Base-by-base conservation (phyloP, 2,329 filamentous ascomycete species). In the Verticillium longisporum region DNA sequence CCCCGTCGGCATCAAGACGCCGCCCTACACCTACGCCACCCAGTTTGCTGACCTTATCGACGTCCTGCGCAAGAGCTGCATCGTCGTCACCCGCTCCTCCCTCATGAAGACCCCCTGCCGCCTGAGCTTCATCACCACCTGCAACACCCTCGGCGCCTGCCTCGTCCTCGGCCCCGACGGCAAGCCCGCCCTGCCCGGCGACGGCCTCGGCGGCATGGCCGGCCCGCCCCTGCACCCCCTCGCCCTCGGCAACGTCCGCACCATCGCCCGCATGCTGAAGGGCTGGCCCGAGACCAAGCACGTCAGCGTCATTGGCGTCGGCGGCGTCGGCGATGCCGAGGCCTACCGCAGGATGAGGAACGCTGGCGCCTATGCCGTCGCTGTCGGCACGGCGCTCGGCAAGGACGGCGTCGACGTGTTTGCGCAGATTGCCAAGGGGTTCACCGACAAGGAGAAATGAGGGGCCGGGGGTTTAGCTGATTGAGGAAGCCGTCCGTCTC, bases 181-280 rank as follows among this genome's bases (percentile, higher is more conserved):
- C 21, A 54, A 18, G 41, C 41, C 14, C 57, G 33, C 32, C 57
- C 83, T 86, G 1, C 83, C 82, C 0, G 79, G 77, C 3, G 74
- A 71, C 0, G 88, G 88, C 0, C 78, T 90, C 3, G 90, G 90
- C 0, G 90, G 90, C 0, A 78, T 93, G 74, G 90, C 88, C 0
- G 90, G 90, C 0, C 81, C 88, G 11, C 82, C 88, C 18, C 74
- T 94, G 54, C 90, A 93, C 72, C 86, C 89, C 0, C 75, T 94
- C 0, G 87, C 89, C 0, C 72, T 94, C 34, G 90, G 90, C 0
- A 94, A 93, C 67, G 90, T 93, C 36, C 78, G 78, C n/a, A 87
- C 83, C 1, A 79, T 94, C n/a, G 74, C 86, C 21, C 72, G 70
- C 21, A 70, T 89, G 73, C 71, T 93, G 15, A 83, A 88, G 65